Evolutionary conservation across 2,329 filamentous ascomycete species (phyloP).

Genomic region (Aspergillus pseudotamarii): DNA sequence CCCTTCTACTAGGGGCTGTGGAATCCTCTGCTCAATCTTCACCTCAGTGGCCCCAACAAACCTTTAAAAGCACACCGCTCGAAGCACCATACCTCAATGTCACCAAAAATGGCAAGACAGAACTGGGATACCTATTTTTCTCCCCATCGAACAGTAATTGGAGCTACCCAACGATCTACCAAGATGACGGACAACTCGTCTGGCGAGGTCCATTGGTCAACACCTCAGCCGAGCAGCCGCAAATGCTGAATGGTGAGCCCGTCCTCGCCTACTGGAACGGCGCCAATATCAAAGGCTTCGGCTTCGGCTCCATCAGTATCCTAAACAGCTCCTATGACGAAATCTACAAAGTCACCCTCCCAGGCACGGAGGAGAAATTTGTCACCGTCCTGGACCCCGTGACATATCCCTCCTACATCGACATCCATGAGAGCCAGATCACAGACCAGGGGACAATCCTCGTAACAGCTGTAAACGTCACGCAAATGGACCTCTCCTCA

Average conservation of each 20-base stretch:
- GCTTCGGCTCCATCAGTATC: slow-evolving; percentile 22
- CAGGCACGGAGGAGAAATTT: slow-evolving; percentile 13
- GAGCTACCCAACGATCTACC: slow-evolving; percentile 25
- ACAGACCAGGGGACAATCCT: slow-evolving; percentile 26
- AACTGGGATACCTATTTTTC: slow-evolving; percentile 28
- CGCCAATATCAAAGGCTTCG: slow-evolving; percentile 17
- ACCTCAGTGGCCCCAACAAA: slow-evolving; percentile 23
- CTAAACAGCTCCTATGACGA: slow-evolving; percentile 27
- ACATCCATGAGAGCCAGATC: slow-evolving; percentile 28
- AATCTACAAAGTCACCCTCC: slow-evolving; percentile 25
- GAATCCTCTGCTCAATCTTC: not conserved
- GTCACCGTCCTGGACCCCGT: slow-evolving; percentile 15
- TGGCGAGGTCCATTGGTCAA: slow-evolving; percentile 26
- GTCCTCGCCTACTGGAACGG: slow-evolving; percentile 34
- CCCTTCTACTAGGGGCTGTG: not conserved
- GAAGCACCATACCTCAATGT: slow-evolving; percentile 23
- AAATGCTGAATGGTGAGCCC: slow-evolving; percentile 22
- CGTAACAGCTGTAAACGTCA: slow-evolving; percentile 26
- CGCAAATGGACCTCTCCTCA: slow-evolving; percentile 22
- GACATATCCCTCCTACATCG: slow-evolving; percentile 23
- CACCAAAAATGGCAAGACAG: slow-evolving; percentile 27
- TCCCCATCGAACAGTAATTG: slow-evolving; percentile 8
- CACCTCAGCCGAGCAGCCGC: slow-evolving; percentile 22
- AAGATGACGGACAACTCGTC: slow-evolving; percentile 29
- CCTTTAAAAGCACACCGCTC: slow-evolving; percentile 18